Evolutionary conservation across 179 eudicot species (phyloP).

Genomic region (Camellia oleifera): DNA sequence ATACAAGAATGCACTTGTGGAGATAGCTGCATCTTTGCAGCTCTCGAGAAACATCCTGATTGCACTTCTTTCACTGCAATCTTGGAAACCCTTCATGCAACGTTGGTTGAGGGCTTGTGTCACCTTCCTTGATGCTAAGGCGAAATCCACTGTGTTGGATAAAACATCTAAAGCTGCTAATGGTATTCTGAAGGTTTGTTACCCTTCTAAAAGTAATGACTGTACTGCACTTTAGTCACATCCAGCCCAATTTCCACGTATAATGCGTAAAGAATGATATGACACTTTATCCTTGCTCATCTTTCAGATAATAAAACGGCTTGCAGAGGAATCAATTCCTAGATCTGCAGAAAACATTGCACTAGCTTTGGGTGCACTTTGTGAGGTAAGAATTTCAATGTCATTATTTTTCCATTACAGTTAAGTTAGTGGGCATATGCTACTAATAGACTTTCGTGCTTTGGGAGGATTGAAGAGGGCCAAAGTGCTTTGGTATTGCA

Average conservation of each 20-base stretch:
- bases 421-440: not conserved
- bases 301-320: conserved; percentile 44
- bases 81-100: conserved; percentile 88
- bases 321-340: conserved; percentile 78
- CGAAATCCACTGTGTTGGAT: conserved; percentile 44
- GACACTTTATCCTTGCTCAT: not conserved
- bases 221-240: not conserved
- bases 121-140: conserved; percentile 45
- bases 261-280: not conserved
- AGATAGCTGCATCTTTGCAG: conserved; percentile 64
- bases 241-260: not conserved
- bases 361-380: conserved; percentile 82
- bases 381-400: conserved; percentile 51
- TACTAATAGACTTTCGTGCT: too few relatives aligned
- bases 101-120: conserved; percentile 64
- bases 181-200: conserved; percentile 65
- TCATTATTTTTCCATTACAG: not conserved
- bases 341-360: conserved; percentile 89
- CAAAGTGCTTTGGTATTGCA: too few relatives aligned
- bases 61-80: conserved; percentile 74
- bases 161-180: conserved; percentile 69
- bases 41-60: conserved; percentile 72
- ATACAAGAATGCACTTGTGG: conserved; percentile 52
- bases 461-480: too few relatives aligned
- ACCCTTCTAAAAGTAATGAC: conserved; percentile 3